Conservation (phyloP, 257 asterid genomes). For the Striga asiatica region DNA sequence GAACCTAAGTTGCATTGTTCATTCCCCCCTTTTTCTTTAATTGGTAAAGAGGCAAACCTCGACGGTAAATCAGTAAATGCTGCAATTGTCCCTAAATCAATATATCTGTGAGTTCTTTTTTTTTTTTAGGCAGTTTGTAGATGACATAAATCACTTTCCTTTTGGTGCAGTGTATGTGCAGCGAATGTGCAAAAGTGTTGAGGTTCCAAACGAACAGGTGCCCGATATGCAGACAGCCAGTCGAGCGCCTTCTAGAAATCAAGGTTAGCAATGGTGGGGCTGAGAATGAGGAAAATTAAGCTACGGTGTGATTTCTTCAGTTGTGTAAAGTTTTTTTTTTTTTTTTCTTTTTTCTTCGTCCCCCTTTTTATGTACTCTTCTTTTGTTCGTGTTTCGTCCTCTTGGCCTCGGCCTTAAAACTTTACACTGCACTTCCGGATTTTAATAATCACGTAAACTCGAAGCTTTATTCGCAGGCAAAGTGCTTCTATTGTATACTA, state of each 20-base stretch:
- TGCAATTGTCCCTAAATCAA: neutral
- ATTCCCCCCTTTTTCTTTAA: neutral
- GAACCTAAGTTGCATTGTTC: neutral
- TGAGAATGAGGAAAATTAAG: conserved; percentile 34
- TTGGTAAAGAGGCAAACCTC: neutral
- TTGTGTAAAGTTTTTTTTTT: conserved; percentile 28
- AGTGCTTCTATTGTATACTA: too few relatives aligned
- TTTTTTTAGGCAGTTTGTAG: neutral
- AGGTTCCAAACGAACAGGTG: conserved; percentile 93
- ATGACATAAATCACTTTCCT: conserved; percentile 2
- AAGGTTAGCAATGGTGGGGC: conserved; percentile 53
- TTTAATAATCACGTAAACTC: conserved; percentile 26
- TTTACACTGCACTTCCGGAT: conserved; percentile 12
- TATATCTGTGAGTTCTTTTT: neutral
- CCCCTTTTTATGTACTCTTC: neutral
- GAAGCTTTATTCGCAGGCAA: too few relatives aligned
- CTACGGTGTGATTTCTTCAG: conserved; percentile 17
- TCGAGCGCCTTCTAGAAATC: conserved; percentile 93
- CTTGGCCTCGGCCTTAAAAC: neutral
- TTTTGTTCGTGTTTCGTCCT: neutral
- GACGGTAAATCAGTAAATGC: neutral
- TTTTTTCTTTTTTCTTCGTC: neutral
- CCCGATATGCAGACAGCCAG: conserved; percentile 98
- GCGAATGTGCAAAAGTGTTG: conserved; percentile 88
- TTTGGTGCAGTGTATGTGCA: conserved; percentile 92